Percentiles rank a stretch among this genome's conserved stretches.
phyloP scores from a whole-genome alignment of 2,329 filamentous ascomycete species.

The Venturia carpophila region DNA sequence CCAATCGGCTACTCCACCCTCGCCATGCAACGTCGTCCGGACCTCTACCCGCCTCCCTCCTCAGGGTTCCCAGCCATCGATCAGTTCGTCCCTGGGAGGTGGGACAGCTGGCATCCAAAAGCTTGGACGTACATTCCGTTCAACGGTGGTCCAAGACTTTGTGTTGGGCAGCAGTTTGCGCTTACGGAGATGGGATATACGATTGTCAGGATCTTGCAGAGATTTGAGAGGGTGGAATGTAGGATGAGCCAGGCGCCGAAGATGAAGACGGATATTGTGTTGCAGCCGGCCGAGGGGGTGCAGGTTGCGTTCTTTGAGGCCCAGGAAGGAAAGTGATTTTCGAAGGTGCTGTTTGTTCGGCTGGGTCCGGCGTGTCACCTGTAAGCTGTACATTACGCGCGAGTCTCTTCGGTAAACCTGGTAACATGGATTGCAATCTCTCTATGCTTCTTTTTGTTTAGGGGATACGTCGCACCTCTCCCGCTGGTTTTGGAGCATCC shows the following conservation, averaged over 20 bases:
- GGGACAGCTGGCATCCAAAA: conserved; percentile 43
- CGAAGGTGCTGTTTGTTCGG: too few relatives aligned
- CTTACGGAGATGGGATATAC: conserved; percentile 45
- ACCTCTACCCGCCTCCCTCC: conserved; percentile 39
- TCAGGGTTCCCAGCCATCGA: conserved; percentile 35
- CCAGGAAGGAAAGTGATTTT: background rate
- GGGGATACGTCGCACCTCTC: too few relatives aligned
- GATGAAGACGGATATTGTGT: conserved; percentile 41
- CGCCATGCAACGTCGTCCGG: conserved; percentile 42
- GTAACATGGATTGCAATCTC: too few relatives aligned
- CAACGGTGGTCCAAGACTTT: conserved; percentile 43
- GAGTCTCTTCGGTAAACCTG: too few relatives aligned
- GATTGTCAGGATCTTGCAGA: conserved; percentile 39
- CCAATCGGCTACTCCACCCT: conserved; percentile 41
- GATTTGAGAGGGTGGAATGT: conserved; percentile 35
- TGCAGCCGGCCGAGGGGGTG: conserved; percentile 38
- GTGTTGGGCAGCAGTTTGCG: conserved; percentile 45
- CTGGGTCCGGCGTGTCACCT: too few relatives aligned
- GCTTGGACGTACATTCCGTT: conserved; percentile 44
- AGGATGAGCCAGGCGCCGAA: conserved; percentile 33
- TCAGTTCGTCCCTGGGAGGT: conserved; percentile 42
- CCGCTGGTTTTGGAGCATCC: too few relatives aligned
- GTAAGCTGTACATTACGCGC: too few relatives aligned
- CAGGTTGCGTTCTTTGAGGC: conserved; percentile 17
- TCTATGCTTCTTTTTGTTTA: too few relatives aligned